These are phyloP conservation scores for Candida sojae DNA, from an alignment of 1,139 yeast species.

Conservation along the genomic window DNA sequence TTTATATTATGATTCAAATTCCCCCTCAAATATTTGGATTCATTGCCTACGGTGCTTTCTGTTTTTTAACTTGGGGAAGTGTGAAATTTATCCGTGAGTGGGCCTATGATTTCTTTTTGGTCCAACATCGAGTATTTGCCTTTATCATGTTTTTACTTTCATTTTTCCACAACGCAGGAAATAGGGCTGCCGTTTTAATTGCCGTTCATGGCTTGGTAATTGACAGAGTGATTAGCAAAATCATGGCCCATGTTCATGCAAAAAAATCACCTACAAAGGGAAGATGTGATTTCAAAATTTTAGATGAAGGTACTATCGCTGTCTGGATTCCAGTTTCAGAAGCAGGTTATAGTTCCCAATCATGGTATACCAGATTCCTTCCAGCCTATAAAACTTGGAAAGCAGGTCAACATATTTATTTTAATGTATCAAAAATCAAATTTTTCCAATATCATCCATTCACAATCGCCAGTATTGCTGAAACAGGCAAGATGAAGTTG, in stretches of 20 bases:
- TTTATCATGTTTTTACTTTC: slow-evolving; percentile 46
- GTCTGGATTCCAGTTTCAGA: slow-evolving; percentile 36
- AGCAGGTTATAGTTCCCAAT: slow-evolving; percentile 9
- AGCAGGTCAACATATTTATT: slow-evolving; percentile 49
- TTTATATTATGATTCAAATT: slow-evolving; percentile 43
- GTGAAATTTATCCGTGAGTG: slow-evolving; percentile 36
- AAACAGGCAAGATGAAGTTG: slow-evolving; percentile 38
- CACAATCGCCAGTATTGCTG: slow-evolving; percentile 43
- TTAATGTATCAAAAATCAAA: slow-evolving; percentile 40
- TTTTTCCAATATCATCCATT: slow-evolving; percentile 49
- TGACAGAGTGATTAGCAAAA: slow-evolving; percentile 38
- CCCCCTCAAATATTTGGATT: slow-evolving; percentile 57
- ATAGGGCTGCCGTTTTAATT: slow-evolving; percentile 36
- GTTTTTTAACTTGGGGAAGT: slow-evolving; percentile 39
- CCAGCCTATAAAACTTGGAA: slow-evolving; percentile 47
- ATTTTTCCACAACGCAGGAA: slow-evolving; percentile 43
- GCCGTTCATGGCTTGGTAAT: slow-evolving; percentile 47
- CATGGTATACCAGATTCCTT: slow-evolving; percentile 32
- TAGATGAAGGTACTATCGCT: slow-evolving; percentile 43
- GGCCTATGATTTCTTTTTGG: slow-evolving; percentile 47
- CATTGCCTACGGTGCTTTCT: slow-evolving; percentile 44
- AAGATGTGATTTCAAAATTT: slow-evolving; percentile 33
- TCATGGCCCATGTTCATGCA: slow-evolving; percentile 32
- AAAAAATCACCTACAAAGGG: slow-evolving; percentile 41
- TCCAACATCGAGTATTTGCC: slow-evolving; percentile 45